phyloP scores from a whole-genome alignment of 768 basidiomycete genomes.

The Mycena crocata region DNA sequence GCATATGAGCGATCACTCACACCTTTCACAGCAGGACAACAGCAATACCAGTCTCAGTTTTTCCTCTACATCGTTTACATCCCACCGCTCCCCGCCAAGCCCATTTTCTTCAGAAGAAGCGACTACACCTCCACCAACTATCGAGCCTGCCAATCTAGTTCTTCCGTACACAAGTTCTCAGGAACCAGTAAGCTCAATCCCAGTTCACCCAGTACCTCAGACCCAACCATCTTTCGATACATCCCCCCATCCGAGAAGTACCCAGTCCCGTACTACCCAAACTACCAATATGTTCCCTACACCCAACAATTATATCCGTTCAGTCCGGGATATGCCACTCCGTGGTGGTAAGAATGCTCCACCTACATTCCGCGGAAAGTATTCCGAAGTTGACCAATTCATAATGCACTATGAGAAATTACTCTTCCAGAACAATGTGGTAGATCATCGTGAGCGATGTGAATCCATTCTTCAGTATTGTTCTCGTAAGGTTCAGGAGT shows the following conservation, averaged over 20 bases:
- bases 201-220: too few species aligned
- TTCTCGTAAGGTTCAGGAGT: neutral
- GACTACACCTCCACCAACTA: too few species aligned
- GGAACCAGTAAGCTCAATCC: too few species aligned
- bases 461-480: neutral
- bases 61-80: too few species aligned
- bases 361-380: neutral
- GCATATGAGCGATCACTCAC: neutral
- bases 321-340: neutral
- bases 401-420: neutral
- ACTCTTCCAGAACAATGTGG: neutral
- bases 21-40: neutral
- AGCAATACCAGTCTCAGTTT: neutral
- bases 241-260: neutral
- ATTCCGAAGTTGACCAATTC: conserved; percentile 3
- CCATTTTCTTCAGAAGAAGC: too few species aligned
- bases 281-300: neutral
- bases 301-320: neutral
- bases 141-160: too few species aligned
- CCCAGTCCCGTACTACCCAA: neutral
- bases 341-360: neutral
- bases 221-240: too few species aligned
- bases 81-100: neutral
- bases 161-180: too few species aligned
- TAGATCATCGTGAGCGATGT: neutral